Evolutionary conservation across 2,329 filamentous ascomycete species (phyloP), one percentile per base, ranked within the genome.

Genomic region (Clonostachys chloroleuca): DNA sequence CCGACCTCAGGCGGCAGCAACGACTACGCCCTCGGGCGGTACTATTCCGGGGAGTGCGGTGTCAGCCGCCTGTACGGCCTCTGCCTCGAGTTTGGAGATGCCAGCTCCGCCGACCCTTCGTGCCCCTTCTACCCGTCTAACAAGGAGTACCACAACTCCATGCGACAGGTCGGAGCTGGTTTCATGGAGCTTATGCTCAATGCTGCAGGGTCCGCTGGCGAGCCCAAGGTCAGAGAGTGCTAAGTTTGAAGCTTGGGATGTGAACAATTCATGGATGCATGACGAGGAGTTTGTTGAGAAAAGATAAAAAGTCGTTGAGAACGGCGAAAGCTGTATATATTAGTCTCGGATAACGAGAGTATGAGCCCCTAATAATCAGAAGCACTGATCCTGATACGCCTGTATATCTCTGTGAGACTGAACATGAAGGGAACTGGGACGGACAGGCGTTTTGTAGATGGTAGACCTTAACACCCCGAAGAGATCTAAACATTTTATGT

Each of bases 81-180:
- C 43, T 70, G 67, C 1, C 55, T 78, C 18, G 74, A 79, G 59
- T 78, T 78, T 57, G 74, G 75, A 0, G 37, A 51, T 18, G 42
- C 44, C 30, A 60, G 55, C 12, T 48, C 34, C 12, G 54, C 53
- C 3, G 36, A 34, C 13, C 39, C 34, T 1, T 49, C 49, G 12
- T 69, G 66, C 42, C 64, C 66, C 0, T 78, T 78, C 50, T 78
- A 78, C 51, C 74, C 74, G 0, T 68, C 66, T 2, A 54, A 57
- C 3, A 54, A 59, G 35, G 62, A 68, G 57, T 76, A 74, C 52
- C 67, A 70, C 49, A 50, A 57, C 45, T 74, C 67, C 51, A 59
- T 78, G 52, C 60, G 65, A 37, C 72, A 77, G 59, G 70, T 69
- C 12, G 65, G 60, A 4, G 66, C 69, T 5, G 74, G 68, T 0